These are phyloP conservation scores for Scutellaria barbata DNA, from an alignment of 257 asterid species.

Conservation along the genomic window DNA sequence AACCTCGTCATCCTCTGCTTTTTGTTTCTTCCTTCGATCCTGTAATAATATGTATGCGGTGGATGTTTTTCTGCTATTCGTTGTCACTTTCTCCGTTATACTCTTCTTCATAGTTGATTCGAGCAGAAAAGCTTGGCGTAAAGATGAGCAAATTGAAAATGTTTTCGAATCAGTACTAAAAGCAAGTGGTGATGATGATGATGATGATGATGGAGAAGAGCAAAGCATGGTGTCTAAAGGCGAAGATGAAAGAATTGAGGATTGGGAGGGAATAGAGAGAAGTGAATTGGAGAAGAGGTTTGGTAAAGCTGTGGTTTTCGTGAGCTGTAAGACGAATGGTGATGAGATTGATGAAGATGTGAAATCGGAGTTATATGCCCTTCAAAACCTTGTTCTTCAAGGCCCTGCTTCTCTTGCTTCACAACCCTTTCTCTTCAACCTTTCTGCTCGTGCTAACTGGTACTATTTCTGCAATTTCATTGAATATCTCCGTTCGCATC, in stretches of 20 bases:
- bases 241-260: constrained; percentile 35
- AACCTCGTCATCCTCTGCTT: not conserved
- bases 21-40: not conserved
- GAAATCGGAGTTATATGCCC: constrained; percentile 55
- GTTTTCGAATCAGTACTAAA: not conserved
- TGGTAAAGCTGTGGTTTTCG: constrained; percentile 65
- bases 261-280: constrained; percentile 85
- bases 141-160: not conserved
- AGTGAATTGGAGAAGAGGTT: constrained; percentile 66
- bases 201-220: constrained; percentile 14
- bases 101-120: constrained; percentile 28
- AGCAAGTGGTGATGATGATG: constrained; percentile 23
- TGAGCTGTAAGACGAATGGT: constrained; percentile 46
- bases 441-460: constrained; percentile 76
- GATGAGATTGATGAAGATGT: constrained; percentile 41
- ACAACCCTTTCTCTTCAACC: constrained; percentile 61
- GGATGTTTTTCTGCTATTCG: constrained; percentile 30
- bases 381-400: constrained; percentile 62
- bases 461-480: too few species aligned
- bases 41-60: constrained; percentile 32
- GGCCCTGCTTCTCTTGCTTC: constrained; percentile 57
- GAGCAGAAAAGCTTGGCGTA: not conserved
- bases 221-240: not conserved
- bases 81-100: constrained; percentile 39
- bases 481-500: too few species aligned